Conservation (phyloP, 805 yeast species). For the Maudiozyma pseudohumilis region DNA sequence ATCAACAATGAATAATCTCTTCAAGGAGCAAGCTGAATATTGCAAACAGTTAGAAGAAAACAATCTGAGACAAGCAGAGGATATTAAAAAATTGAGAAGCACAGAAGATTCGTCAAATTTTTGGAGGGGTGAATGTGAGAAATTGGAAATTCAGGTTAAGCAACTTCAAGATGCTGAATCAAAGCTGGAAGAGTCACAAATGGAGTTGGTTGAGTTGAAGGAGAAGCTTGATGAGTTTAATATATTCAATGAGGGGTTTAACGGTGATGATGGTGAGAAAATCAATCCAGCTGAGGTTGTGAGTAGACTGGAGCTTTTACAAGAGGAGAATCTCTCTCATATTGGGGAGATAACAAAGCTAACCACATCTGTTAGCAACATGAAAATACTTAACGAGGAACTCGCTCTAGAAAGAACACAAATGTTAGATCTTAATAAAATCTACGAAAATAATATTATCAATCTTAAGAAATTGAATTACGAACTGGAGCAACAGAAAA, state of each 20-base stretch:
- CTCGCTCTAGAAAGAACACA: slow-evolving; percentile 34
- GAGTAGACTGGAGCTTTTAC: slow-evolving; percentile 32
- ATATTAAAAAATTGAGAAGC: slow-evolving; percentile 38
- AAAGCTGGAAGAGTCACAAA: slow-evolving; percentile 38
- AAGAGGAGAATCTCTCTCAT: slow-evolving; percentile 32
- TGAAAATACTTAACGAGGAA: slow-evolving; percentile 26
- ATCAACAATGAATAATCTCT: slow-evolving; percentile 26
- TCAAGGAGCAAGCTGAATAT: slow-evolving; percentile 36
- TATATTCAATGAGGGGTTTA: slow-evolving; percentile 26
- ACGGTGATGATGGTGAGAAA: slow-evolving; percentile 17
- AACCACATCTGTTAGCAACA: slow-evolving; percentile 18
- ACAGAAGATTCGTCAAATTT: slow-evolving; percentile 16
- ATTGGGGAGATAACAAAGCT: slow-evolving; percentile 25
- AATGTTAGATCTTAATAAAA: slow-evolving; percentile 21
- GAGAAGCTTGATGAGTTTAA: slow-evolving; percentile 38
- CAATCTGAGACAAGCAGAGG: slow-evolving; percentile 42
- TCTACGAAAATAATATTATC: slow-evolving; percentile 18
- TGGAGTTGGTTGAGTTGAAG: slow-evolving; percentile 40
- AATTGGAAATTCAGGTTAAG: slow-evolving; percentile 33
- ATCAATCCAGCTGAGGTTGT: slow-evolving; percentile 29
- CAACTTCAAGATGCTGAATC: slow-evolving; percentile 36
- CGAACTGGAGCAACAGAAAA: slow-evolving; percentile 43
- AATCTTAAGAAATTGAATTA: slow-evolving; percentile 28
- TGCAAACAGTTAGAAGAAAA: slow-evolving; percentile 41
- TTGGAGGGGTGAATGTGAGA: slow-evolving; percentile 22